Evolutionary conservation across 73 alveolate genomes (phyloP).

Genomic region (Symbiodinium pilosum): DNA sequence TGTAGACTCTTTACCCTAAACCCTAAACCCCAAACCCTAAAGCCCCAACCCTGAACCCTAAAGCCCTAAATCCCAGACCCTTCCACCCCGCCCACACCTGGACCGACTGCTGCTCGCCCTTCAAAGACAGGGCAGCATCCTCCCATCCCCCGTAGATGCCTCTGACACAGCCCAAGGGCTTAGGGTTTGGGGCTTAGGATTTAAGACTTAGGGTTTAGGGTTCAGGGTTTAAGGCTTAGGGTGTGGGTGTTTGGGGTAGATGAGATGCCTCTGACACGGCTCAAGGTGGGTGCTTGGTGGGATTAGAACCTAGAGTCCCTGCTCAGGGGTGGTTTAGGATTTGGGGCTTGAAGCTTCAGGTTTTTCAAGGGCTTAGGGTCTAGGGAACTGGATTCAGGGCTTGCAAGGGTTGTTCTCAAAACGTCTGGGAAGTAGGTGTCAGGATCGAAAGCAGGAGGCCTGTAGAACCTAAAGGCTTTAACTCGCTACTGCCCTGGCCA

Average conservation of each 20-base stretch:
- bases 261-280: too few relatives aligned
- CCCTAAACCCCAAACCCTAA: too few relatives aligned
- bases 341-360: not conserved
- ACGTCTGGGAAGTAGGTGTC: too few relatives aligned
- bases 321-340: not conserved
- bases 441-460: too few relatives aligned
- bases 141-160: constrained; percentile 78
- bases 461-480: too few relatives aligned
- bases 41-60: too few relatives aligned
- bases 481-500: too few relatives aligned
- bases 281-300: not conserved
- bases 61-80: too few relatives aligned
- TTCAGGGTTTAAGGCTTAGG: not conserved
- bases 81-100: not conserved
- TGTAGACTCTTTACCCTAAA: too few relatives aligned
- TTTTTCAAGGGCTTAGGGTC: too few relatives aligned
- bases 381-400: too few relatives aligned
- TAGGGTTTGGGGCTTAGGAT: not conserved
- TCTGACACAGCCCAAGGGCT: not conserved
- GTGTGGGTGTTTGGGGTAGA: not conserved
- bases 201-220: not conserved
- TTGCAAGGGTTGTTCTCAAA: too few relatives aligned
- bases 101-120: constrained; percentile 75
- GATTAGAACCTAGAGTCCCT: not conserved
- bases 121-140: constrained; percentile 57